Evolutionary conservation across 2,329 filamentous ascomycete genomes (phyloP).

Genomic region (Cryoendolithus antarcticus): DNA sequence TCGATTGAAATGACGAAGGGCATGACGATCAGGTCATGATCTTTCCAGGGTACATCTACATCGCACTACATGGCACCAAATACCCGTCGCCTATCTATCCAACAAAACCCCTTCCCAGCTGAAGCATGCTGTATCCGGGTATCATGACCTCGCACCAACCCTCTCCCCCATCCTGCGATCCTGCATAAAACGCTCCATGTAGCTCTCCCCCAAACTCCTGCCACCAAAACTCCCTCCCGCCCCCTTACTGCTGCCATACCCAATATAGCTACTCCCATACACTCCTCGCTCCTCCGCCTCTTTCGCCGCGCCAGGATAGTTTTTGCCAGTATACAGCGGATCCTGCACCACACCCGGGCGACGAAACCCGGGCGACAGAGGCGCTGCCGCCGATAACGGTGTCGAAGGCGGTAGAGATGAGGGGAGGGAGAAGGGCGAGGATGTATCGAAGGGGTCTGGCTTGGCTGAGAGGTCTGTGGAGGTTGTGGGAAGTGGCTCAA

Average conservation of each 20-base stretch:
- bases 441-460: no score
- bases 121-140: no score
- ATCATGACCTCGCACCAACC: no score
- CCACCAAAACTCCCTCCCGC: slow-evolving; percentile 11
- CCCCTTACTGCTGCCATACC: slow-evolving; percentile 11
- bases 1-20: no score
- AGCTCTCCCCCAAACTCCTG: slow-evolving; percentile 23
- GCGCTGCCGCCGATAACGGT: slow-evolving; percentile 7
- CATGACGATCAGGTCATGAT: no score
- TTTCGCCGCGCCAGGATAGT: slow-evolving; percentile 13
- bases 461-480: no score
- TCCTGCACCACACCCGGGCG: slow-evolving; percentile 20
- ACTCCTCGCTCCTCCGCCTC: slow-evolving; percentile 15
- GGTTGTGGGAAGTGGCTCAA: no score
- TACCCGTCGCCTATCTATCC: no score
- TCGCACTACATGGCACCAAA: no score
- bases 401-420: slow-evolving; percentile 2
- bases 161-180: not conserved
- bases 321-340: slow-evolving; percentile 15
- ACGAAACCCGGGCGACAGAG: slow-evolving; percentile 22
- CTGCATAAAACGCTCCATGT: slow-evolving; percentile 24
- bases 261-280: slow-evolving; percentile 13
- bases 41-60: no score
- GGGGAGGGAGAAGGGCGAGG: no score
- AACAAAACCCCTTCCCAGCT: no score